Evolutionary conservation across 2,329 filamentous ascomycete genomes (phyloP), one percentile per base, ranked within the genome.

Genomic region (Septoria petroselini): DNA sequence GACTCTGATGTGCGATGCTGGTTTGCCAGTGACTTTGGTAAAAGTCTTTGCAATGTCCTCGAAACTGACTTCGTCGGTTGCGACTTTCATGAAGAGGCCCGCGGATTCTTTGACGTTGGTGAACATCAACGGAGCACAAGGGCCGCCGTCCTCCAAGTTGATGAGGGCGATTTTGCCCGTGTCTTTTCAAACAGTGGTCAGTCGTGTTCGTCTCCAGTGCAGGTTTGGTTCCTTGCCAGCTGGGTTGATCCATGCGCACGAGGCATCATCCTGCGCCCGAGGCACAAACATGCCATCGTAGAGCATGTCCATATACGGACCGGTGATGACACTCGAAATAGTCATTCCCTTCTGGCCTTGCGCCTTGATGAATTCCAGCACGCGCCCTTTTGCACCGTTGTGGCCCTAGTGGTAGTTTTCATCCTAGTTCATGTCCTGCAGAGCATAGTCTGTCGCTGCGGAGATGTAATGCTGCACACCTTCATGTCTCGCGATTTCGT

Each of bases 391-490:
- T 1, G 68, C 70, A 54, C 73, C 71, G 50, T 76, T 77, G 62
- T 80, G 76, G 1, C 76, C 76, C 1, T 61, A 62, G 8, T 74
- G 69, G 53, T 73, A 73, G 41, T 70, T 67, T 0, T 72, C 67
- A 34, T 75, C 66, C 52, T 73, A 80, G 0, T 71, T 73, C 31
- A 67, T 64, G 58, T 75, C 73, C 66, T 78, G 76, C 50, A 71
- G 70, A 1, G 58, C 68, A 51, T 73, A 78, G 55, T 79, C 76
- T 7, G 80, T 65, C 46, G 74, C 76, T 1, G 73, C 75, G 52
- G 73, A 78, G 17, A 72, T 67, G 53, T 74, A 74, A 48, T 77
- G 68, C 46, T 67, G 65, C 42, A 71, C 58, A 7, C 67, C 69
- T 39, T 55, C 60, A 39, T 68, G 64, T 4, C 67, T 33, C 1